Conservation (phyloP, 2,329 filamentous ascomycete species). For the Cladosporium sp. region DNA sequence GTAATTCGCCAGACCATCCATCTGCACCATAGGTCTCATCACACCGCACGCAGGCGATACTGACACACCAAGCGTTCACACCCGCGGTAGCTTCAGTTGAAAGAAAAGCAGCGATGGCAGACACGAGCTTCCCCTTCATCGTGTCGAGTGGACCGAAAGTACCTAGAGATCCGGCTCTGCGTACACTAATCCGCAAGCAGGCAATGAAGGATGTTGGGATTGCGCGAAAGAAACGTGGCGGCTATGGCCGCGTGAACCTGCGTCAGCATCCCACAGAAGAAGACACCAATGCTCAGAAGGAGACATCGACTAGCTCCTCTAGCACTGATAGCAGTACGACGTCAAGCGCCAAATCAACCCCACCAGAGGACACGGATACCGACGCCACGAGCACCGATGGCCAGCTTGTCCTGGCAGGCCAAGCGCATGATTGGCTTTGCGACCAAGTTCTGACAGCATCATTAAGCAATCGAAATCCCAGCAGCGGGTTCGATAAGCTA, state of each 20-base stretch:
- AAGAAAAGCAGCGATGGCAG: not conserved
- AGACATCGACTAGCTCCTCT: not conserved
- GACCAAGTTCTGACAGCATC: not conserved
- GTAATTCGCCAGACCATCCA: too few species aligned
- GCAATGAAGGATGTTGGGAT: conserved; percentile 35
- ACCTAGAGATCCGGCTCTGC: conserved; percentile 18
- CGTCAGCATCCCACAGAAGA: conserved; percentile 21
- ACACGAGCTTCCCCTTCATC: conserved; percentile 16
- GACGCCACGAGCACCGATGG: not conserved
- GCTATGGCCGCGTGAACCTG: conserved; percentile 29
- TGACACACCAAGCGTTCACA: too few species aligned
- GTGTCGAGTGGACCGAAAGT: conserved; percentile 20
- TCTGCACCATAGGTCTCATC: too few species aligned
- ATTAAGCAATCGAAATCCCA: not conserved
- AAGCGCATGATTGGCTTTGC: not conserved
- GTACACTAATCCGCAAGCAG: conserved; percentile 33
- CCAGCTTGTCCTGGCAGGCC: not conserved
- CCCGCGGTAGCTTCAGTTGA: not conserved
- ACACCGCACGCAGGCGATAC: too few species aligned
- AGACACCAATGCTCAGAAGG: not conserved
- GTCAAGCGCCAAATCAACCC: not conserved
- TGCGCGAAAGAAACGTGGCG: conserved; percentile 26
- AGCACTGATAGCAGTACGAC: not conserved
- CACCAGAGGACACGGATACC: not conserved
- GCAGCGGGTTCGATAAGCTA: conserved; percentile 3